Evolutionary conservation across 73 alveolate genomes (phyloP).

Genomic region (Tetrahymena borealis): DNA sequence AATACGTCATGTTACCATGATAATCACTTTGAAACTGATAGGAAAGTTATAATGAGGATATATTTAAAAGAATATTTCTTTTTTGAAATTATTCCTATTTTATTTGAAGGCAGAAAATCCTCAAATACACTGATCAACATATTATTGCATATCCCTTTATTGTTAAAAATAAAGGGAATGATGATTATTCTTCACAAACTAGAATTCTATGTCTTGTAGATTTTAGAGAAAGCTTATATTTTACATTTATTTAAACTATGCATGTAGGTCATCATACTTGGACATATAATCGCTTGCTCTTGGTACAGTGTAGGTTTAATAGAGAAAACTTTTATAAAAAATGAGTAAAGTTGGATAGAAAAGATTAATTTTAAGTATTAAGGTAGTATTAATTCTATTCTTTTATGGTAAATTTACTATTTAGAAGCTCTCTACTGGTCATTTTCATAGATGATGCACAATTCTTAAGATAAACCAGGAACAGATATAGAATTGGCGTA

Average conservation of each 20-base stretch:
- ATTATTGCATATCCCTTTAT: not conserved
- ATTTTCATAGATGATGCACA: not conserved
- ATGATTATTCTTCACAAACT: not conserved
- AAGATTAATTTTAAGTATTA: not conserved
- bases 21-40: not conserved
- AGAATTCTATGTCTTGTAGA: not conserved
- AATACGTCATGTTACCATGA: not conserved
- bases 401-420: not conserved
- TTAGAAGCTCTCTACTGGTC: not conserved
- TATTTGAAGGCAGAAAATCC: not conserved
- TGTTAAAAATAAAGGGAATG: not conserved
- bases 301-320: not conserved
- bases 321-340: not conserved
- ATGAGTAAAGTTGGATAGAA: not conserved
- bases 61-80: not conserved
- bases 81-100: not conserved
- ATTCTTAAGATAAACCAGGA: not conserved
- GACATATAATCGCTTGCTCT: not conserved
- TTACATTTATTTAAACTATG: not conserved
- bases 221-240: not conserved
- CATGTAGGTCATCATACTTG: not conserved
- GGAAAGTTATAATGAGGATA: not conserved
- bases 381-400: not conserved
- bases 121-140: not conserved
- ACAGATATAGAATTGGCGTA: not conserved